Conservation (phyloP, 2,329 filamentous ascomycete genomes). For the Colletotrichum sp. region DNA sequence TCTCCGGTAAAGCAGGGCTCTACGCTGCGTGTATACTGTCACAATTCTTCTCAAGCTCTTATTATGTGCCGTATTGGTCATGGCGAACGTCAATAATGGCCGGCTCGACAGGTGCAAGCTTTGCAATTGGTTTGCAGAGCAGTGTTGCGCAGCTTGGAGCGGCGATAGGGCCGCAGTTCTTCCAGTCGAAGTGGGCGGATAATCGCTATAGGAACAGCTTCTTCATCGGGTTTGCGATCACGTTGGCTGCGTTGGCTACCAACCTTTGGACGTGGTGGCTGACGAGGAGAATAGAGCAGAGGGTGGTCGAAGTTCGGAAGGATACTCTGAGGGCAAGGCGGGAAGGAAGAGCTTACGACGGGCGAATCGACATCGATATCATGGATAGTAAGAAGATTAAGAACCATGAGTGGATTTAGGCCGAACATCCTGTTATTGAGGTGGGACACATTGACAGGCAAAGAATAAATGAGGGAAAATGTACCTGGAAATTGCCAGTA, state of each 20-base stretch:
- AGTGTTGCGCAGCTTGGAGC: not conserved
- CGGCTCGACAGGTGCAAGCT: not conserved
- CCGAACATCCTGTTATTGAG: not conserved
- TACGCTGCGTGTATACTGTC: not conserved
- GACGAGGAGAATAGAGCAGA: not conserved
- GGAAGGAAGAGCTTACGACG: not conserved
- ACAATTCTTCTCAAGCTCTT: not conserved
- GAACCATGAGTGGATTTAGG: not conserved
- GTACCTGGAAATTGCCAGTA: too few species aligned
- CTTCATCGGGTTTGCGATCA: not conserved
- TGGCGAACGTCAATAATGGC: not conserved
- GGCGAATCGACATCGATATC: not conserved
- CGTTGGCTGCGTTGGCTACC: not conserved
- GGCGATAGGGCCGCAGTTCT: not conserved
- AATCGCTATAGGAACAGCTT: not conserved
- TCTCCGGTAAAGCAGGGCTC: not conserved
- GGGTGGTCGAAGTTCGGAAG: not conserved
- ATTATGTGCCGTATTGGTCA: not conserved
- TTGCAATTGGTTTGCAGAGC: fast-evolving
- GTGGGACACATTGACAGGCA: too few species aligned
- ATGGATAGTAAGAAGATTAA: not conserved
- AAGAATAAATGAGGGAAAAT: too few species aligned
- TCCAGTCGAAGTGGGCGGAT: not conserved
- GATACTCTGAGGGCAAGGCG: not conserved
- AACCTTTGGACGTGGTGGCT: not conserved